These are phyloP conservation scores for Grammothele lineata DNA, from an alignment of 768 basidiomycete genomes.

Conservation along the genomic window DNA sequence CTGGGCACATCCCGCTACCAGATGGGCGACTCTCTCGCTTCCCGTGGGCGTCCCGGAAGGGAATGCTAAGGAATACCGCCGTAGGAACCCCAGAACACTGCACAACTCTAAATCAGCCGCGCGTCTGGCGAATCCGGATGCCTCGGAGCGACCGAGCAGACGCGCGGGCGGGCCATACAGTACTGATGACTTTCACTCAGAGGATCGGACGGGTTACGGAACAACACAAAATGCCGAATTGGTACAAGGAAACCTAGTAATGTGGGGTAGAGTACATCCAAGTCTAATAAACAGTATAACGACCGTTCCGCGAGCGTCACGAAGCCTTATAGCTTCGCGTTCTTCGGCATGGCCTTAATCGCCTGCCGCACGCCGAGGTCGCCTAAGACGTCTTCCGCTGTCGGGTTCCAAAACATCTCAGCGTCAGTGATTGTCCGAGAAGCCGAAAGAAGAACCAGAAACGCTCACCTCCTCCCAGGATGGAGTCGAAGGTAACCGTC, in stretches of 20 bases:
- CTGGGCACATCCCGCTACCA: background rate
- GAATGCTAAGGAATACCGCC: too few relatives aligned
- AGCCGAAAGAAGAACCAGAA: background rate
- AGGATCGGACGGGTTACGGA: too few relatives aligned
- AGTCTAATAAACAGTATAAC: background rate
- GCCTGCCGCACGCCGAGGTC: conserved; percentile 52
- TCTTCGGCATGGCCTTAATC: conserved; percentile 38
- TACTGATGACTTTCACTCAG: too few relatives aligned
- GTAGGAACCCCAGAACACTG: too few relatives aligned
- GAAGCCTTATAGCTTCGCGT: conserved; percentile 43
- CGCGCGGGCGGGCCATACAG: too few relatives aligned
- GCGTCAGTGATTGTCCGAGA: background rate
- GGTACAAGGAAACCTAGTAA: too few relatives aligned
- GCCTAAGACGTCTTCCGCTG: conserved; percentile 70
- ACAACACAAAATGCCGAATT: too few relatives aligned
- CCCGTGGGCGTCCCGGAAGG: too few relatives aligned
- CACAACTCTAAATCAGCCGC: too few relatives aligned
- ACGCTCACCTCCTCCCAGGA: conserved; percentile 36
- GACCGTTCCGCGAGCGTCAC: background rate
- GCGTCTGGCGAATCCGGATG: too few relatives aligned
- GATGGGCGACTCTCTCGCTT: background rate
- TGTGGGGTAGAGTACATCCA: background rate
- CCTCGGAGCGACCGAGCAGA: too few relatives aligned
- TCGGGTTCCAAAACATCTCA: background rate
- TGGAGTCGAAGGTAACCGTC: conserved; percentile 37